Evolutionary conservation across 2,329 filamentous ascomycete genomes (phyloP).

Genomic region (Emergomyces africanus): DNA sequence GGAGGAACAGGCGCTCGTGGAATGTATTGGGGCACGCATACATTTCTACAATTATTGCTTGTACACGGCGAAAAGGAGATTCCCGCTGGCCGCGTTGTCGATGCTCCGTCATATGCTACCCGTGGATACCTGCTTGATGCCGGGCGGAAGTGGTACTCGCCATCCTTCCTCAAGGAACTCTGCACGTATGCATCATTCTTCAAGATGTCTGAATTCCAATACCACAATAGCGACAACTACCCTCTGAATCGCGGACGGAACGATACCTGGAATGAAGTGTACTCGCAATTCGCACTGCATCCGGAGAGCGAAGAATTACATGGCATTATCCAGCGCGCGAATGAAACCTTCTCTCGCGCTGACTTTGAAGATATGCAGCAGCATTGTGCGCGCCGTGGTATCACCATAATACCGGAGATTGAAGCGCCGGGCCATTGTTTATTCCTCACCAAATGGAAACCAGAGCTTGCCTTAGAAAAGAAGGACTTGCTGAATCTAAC

Average conservation of each 20-base stretch:
- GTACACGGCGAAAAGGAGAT: constrained; percentile 27
- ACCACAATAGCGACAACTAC: constrained; percentile 47
- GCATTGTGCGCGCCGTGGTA: constrained; percentile 41
- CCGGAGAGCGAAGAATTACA: constrained; percentile 37
- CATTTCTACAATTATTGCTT: constrained; percentile 39
- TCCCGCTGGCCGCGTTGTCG: constrained; percentile 31
- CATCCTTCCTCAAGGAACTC: constrained; percentile 42
- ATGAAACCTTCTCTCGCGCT: constrained; percentile 42
- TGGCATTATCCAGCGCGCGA: constrained; percentile 38
- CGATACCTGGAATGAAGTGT: constrained; percentile 37
- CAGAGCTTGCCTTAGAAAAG: constrained; percentile 39
- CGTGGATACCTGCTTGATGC: constrained; percentile 42
- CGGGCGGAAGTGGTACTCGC: constrained; percentile 45
- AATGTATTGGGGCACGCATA: constrained; percentile 46
- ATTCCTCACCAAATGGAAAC: constrained; percentile 47
- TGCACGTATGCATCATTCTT: constrained; percentile 50
- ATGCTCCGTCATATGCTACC: constrained; percentile 40
- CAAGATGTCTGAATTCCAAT: constrained; percentile 47
- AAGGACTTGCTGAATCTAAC: constrained; percentile 44
- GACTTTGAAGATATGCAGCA: constrained; percentile 42
- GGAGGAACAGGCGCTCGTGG: constrained; percentile 42
- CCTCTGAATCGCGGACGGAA: constrained; percentile 38
- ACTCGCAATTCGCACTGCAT: constrained; percentile 43
- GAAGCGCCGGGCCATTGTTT: constrained; percentile 47
- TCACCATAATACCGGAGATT: constrained; percentile 48